Evolutionary conservation across 2,329 filamentous ascomycete species (phyloP).

Genomic region (Beauveria sp.): DNA sequence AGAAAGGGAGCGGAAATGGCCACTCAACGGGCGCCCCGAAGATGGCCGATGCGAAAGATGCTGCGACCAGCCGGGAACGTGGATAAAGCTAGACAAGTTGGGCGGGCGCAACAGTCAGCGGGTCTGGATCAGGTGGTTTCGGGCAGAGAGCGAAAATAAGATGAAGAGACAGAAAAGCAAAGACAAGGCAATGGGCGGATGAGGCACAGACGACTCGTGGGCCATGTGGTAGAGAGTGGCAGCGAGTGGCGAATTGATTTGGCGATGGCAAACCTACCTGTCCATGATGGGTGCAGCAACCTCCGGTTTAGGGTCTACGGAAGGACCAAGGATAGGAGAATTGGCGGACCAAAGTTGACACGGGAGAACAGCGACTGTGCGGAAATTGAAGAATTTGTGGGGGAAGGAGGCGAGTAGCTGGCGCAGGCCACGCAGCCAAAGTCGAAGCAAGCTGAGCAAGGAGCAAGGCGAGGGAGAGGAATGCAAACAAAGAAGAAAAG

Average conservation of each 20-base stretch:
- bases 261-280: conserved; percentile 4
- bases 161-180: too few relatives aligned
- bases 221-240: background rate
- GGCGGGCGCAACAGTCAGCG: conserved; percentile 1
- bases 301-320: conserved; percentile 10
- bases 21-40: conserved; percentile 28
- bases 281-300: conserved; percentile 4
- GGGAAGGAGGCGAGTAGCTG: background rate
- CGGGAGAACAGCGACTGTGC: background rate
- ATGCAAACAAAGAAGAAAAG: background rate
- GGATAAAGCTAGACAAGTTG: conserved; percentile 38
- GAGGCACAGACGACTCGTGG: background rate
- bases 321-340: background rate
- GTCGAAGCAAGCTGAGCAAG: background rate
- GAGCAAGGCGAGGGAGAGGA: background rate
- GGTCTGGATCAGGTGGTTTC: background rate
- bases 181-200: background rate
- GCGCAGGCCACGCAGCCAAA: background rate
- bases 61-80: conserved; percentile 46
- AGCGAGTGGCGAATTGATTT: background rate
- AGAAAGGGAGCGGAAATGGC: conserved; percentile 47
- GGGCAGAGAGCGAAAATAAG: background rate
- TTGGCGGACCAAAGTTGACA: background rate
- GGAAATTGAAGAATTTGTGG: background rate
- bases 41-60: conserved; percentile 26